Evolutionary conservation across 768 basidiomycete species (phyloP).

Genomic region (Sutorius australiensis): DNA sequence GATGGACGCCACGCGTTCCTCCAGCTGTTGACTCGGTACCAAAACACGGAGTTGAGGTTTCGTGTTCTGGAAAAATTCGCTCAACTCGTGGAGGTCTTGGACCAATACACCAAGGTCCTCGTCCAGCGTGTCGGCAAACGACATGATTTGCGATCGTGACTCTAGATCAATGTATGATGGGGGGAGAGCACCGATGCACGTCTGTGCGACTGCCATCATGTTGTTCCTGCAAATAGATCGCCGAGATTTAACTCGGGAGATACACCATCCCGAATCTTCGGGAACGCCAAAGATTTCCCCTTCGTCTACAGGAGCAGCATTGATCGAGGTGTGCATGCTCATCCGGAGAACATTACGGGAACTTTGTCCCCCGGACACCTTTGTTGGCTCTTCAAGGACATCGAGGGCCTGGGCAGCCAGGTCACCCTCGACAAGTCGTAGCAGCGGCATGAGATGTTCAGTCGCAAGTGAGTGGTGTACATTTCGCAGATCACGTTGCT

Average conservation of each 20-base stretch:
- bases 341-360: conserved; percentile 87
- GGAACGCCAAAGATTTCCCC: conserved; percentile 81
- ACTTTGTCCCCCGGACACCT: conserved; percentile 68
- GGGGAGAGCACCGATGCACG: conserved; percentile 66
- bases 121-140: conserved; percentile 39
- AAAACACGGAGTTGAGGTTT: conserved; percentile 34
- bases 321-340: conserved; percentile 70
- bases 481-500: conserved; percentile 74
- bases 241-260: conserved; percentile 61
- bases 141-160: conserved; percentile 41
- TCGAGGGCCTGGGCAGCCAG: conserved; percentile 83
- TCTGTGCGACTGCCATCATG: conserved; percentile 81
- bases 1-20: conserved; percentile 78
- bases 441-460: conserved; percentile 86
- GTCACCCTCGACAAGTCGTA: conserved; percentile 85
- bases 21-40: conserved; percentile 57
- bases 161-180: conserved; percentile 73
- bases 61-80: conserved; percentile 62
- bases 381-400: conserved; percentile 89
- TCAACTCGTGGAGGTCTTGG: conserved; percentile 72
- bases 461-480: conserved; percentile 73
- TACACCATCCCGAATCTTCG: conserved; percentile 82
- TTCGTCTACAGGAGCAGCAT: conserved; percentile 45
- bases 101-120: conserved; percentile 77
- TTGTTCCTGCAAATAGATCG: conserved; percentile 69